phyloP scores from a whole-genome alignment of 495 filamentous ascomycete genomes.

The Trypethelium eluteriae region DNA sequence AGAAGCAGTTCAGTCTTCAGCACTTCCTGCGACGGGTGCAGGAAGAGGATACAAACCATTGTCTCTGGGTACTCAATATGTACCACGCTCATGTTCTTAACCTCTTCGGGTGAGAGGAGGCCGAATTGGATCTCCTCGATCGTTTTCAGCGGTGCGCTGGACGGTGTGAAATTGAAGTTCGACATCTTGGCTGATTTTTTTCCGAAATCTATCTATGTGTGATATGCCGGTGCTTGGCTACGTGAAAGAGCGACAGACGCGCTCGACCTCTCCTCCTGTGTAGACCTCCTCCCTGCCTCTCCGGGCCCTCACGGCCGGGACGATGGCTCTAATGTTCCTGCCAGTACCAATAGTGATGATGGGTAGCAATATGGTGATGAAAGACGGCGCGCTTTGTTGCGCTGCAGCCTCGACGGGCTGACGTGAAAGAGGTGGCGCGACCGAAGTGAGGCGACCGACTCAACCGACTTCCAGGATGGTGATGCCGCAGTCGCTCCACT shows the following conservation, averaged over 20 bases:
- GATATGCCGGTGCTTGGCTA: not conserved
- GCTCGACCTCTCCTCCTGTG: constrained; percentile 10
- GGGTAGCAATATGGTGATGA: not conserved
- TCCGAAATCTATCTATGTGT: constrained; percentile 9
- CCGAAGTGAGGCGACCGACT: constrained; percentile 9
- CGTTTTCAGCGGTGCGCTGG: constrained; percentile 88
- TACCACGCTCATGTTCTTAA: constrained; percentile 92
- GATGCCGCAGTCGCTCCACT: not conserved
- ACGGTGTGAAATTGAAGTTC: constrained; percentile 84
- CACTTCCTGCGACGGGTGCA: constrained; percentile 16
- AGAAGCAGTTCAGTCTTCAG: constrained; percentile 13
- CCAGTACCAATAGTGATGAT: constrained; percentile 2
- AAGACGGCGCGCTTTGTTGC: not conserved
- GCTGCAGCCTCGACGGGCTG: constrained; percentile 12
- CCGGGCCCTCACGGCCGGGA: not conserved
- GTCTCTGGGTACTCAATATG: constrained; percentile 94
- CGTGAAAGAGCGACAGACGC: not conserved
- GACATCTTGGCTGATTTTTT: constrained; percentile 59
- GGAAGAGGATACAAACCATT: constrained; percentile 52
- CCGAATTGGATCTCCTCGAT: constrained; percentile 99
- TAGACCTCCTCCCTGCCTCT: constrained; percentile 11
- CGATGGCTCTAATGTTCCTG: not conserved
- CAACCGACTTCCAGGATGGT: not conserved
- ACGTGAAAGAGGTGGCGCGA: constrained; percentile 5
- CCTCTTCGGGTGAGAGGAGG: constrained; percentile 90